phyloP scores from a whole-genome alignment of 176 grass and related monocot genomes.

The Neostapfia colusana region DNA sequence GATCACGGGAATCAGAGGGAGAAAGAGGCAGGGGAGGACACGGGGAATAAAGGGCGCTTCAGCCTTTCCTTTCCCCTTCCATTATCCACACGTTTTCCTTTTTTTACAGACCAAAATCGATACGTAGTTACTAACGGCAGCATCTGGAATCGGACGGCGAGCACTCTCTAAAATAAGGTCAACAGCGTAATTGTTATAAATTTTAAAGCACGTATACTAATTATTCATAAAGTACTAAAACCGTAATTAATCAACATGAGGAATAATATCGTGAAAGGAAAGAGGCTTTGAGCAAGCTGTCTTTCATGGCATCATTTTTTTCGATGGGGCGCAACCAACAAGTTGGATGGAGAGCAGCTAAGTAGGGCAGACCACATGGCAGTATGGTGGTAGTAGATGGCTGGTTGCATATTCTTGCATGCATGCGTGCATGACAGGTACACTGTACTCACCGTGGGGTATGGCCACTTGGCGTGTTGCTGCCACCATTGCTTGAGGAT shows the following conservation, averaged over 20 bases:
- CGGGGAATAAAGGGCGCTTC: no score
- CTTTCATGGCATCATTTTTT: not conserved
- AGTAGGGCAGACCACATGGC: not conserved
- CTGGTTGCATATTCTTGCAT: constrained; percentile 46
- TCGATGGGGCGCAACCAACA: not conserved
- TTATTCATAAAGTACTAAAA: not conserved
- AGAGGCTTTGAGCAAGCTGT: constrained; percentile 23
- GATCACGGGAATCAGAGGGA: no score
- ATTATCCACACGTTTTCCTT: no score
- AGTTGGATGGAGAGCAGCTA: constrained; percentile 36
- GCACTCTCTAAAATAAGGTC: no score
- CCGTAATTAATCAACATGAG: not conserved
- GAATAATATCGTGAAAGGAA: not conserved
- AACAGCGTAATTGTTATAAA: no score
- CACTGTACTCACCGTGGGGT: constrained; percentile 85
- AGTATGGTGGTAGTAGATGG: constrained; percentile 24
- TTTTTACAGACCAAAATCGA: no score
- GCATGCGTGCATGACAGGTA: constrained; percentile 47
- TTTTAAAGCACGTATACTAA: not conserved
- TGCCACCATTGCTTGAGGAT: constrained; percentile 99
- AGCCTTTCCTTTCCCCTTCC: no score
- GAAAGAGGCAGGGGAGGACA: no score
- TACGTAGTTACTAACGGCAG: no score
- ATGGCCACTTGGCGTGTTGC: constrained; percentile 98
- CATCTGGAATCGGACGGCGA: no score